Percentiles rank a stretch among this genome's conserved stretches.
Conservation (phyloP, 306 rosid species). For the Prunus campanulata region DNA sequence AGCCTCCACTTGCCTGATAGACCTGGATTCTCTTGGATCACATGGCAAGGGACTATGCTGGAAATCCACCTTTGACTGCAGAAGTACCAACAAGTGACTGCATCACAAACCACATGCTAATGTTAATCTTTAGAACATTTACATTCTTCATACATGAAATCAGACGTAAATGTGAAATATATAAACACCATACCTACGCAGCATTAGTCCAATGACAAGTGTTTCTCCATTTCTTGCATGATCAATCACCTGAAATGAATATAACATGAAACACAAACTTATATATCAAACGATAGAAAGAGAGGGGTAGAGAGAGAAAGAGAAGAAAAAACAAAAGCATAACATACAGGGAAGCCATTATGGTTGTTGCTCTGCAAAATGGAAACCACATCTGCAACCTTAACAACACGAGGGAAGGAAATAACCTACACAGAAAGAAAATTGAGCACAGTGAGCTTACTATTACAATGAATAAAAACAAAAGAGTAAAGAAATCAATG, state of each 20-base stretch:
- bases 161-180: background rate
- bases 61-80: constrained; percentile 87
- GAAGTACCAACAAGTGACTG: constrained; percentile 89
- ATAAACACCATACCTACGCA: constrained; percentile 61
- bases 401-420: constrained; percentile 83
- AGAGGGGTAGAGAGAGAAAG: constrained; percentile 4
- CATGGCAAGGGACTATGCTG: constrained; percentile 85
- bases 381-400: constrained; percentile 86
- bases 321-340: constrained; percentile 8
- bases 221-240: constrained; percentile 86
- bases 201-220: constrained; percentile 85
- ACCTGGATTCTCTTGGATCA: constrained; percentile 61
- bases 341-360: constrained; percentile 94
- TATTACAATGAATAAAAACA: constrained; percentile 2
- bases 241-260: constrained; percentile 74
- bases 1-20: constrained; percentile 49
- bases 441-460: constrained; percentile 5
- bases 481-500: background rate
- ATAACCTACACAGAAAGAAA: constrained; percentile 59
- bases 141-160: constrained; percentile 20
- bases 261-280: constrained; percentile 25
- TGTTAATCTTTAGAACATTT: constrained; percentile 16
- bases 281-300: background rate
- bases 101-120: constrained; percentile 30
- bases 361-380: constrained; percentile 81